These are phyloP conservation scores for Ploettnerulaceae sp. DNA, from an alignment of 2,329 filamentous ascomycete species.

Conservation along the genomic window DNA sequence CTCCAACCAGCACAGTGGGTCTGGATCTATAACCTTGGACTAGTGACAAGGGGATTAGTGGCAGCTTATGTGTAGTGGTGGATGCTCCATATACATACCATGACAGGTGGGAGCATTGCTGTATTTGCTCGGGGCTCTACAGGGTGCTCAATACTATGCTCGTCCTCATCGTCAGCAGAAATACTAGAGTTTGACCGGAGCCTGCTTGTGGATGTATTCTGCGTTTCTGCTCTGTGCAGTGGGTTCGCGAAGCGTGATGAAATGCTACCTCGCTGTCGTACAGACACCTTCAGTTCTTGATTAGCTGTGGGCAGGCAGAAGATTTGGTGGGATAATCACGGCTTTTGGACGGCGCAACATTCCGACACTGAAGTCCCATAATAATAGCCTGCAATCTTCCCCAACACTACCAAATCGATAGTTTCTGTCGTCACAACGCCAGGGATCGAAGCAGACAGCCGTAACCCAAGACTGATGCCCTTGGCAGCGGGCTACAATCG, in stretches of 20 bases:
- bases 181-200: constrained; percentile 67
- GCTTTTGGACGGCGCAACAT: constrained; percentile 91
- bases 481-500: constrained; percentile 85
- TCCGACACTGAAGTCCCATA: constrained; percentile 97
- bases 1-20: constrained; percentile 85
- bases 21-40: constrained; percentile 79
- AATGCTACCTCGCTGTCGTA: constrained; percentile 48
- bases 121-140: constrained; percentile 82
- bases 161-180: constrained; percentile 50
- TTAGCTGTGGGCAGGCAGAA: constrained; percentile 21
- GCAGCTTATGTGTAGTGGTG: constrained; percentile 14
- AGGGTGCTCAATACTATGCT: constrained; percentile 63
- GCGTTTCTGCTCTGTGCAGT: constrained; percentile 56
- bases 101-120: constrained; percentile 82
- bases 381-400: constrained; percentile 81
- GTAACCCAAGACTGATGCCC: constrained; percentile 96
- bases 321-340: constrained; percentile 45
- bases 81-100: constrained; percentile 49
- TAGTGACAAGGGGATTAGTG: constrained; percentile 38
- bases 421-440: constrained; percentile 91
- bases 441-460: constrained; percentile 89
- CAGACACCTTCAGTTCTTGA: constrained; percentile 41
- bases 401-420: constrained; percentile 96
- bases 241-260: constrained; percentile 46
- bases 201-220: constrained; percentile 54